Percentiles rank a stretch among this genome's conserved stretches.
These are phyloP conservation scores for Ilyonectria destructans DNA, from an alignment of 2,329 filamentous ascomycete genomes.

Conservation along the genomic window DNA sequence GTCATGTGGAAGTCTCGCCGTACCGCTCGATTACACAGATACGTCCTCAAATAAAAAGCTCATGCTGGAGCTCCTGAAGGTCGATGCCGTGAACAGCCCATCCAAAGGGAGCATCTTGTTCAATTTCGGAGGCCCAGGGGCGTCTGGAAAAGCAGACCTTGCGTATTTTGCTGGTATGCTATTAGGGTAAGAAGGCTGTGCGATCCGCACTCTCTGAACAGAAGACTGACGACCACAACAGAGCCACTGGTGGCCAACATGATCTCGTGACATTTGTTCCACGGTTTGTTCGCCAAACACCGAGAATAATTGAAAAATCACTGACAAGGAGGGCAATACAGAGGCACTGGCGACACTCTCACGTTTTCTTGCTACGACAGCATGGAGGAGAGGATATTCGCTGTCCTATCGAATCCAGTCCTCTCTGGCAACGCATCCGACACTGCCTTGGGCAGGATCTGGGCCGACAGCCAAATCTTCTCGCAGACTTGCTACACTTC, in stretches of 20 bases:
- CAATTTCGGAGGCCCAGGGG: constrained; percentile 51
- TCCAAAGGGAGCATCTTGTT: constrained; percentile 51
- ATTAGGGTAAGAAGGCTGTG: constrained; percentile 22
- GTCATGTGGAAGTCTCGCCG: constrained; percentile 25
- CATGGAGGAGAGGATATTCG: constrained; percentile 1
- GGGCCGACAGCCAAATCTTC: constrained; percentile 43
- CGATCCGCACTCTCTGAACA: neutral
- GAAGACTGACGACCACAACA: constrained; percentile 7
- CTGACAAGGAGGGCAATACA: constrained; percentile 7
- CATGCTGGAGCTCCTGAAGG: constrained; percentile 30
- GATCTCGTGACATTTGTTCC: constrained; percentile 50
- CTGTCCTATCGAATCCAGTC: neutral
- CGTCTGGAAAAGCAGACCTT: constrained; percentile 20
- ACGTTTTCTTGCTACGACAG: constrained; percentile 46
- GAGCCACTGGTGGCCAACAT: constrained; percentile 43
- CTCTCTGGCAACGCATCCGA: constrained; percentile 40
- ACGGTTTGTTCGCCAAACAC: constrained; percentile 35
- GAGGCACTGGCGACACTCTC: constrained; percentile 49
- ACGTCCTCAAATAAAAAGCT: constrained; percentile 17
- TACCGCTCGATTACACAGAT: constrained; percentile 35
- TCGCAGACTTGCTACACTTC: constrained; percentile 39
- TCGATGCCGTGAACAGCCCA: constrained; percentile 35
- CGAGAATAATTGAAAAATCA: neutral
- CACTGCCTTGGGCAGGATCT: constrained; percentile 39
- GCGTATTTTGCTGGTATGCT: constrained; percentile 16